These are phyloP conservation scores for Cryptococcus depauperatus DNA, from an alignment of 1,284 basidiomycete species.

Conservation along the genomic window DNA sequence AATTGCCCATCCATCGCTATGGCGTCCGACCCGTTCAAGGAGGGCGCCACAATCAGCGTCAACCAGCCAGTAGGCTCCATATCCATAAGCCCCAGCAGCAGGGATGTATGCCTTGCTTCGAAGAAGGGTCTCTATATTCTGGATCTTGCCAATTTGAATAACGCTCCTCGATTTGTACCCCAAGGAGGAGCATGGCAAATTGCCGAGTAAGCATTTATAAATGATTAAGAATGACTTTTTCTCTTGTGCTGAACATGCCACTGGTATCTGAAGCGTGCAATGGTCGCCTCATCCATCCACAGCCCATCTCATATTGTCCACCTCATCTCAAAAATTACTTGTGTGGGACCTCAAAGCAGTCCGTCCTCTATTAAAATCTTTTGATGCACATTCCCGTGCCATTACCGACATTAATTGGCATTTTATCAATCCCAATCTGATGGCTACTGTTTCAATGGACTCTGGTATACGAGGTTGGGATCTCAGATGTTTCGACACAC, in stretches of 20 bases:
- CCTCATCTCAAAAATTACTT: conserved; percentile 88
- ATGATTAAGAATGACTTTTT: too few relatives aligned
- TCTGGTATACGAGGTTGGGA: conserved; percentile 63
- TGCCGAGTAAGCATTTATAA: conserved; percentile 54
- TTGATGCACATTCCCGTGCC: conserved; percentile 80
- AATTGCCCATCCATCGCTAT: too few relatives aligned
- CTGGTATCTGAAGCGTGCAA: conserved; percentile 51
- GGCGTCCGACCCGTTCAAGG: conserved; percentile 37
- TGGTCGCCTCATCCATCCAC: conserved; percentile 88
- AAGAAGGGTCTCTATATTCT: conserved; percentile 94
- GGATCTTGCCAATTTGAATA: conserved; percentile 78
- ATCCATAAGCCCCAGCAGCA: conserved; percentile 44
- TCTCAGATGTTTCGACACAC: conserved; percentile 47
- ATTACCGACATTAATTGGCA: conserved; percentile 98
- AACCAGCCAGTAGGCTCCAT: conserved; percentile 48
- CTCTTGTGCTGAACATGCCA: background rate
- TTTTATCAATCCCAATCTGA: conserved; percentile 63
- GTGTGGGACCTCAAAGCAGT: conserved; percentile 77
- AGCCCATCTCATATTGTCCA: conserved; percentile 86
- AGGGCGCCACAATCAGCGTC: conserved; percentile 39
- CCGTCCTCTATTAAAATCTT: conserved; percentile 66
- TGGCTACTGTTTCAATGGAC: conserved; percentile 48
- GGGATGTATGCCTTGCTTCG: conserved; percentile 51
- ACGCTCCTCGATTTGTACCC: conserved; percentile 83
- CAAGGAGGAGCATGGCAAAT: conserved; percentile 97